phyloP scores from a whole-genome alignment of 352 stramenopile genomes.

The Phytophthora sansomeana region DNA sequence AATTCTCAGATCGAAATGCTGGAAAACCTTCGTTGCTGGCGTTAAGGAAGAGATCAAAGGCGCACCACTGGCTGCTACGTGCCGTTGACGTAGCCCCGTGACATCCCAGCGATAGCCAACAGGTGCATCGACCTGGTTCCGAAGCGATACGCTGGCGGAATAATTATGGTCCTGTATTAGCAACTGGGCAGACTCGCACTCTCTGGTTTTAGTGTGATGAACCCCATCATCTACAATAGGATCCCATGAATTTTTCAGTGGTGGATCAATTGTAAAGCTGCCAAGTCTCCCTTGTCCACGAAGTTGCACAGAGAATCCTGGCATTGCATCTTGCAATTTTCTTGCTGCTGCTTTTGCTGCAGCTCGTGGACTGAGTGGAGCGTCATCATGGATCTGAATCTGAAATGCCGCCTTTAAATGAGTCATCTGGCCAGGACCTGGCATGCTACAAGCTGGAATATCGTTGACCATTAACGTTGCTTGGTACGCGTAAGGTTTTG shows the following conservation, averaged over 20 bases:
- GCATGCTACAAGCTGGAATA: constrained; percentile 63
- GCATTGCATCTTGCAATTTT: constrained; percentile 24
- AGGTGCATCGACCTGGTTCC: constrained; percentile 44
- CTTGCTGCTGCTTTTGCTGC: constrained; percentile 25
- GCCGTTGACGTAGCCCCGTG: constrained; percentile 15
- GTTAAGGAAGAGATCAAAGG: constrained; percentile 7
- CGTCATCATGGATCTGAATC: constrained; percentile 20
- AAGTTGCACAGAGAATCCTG: constrained; percentile 31
- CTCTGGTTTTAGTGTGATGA: constrained; percentile 18
- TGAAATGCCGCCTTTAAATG: constrained; percentile 47
- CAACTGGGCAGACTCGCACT: constrained; percentile 15
- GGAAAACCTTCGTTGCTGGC: constrained; percentile 5
- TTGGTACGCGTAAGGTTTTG: constrained; percentile 33
- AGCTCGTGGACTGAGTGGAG: constrained; percentile 19
- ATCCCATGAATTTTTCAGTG: constrained; percentile 24
- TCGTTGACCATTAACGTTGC: constrained; percentile 56
- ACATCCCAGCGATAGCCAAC: constrained; percentile 50
- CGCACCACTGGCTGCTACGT: constrained; percentile 21
- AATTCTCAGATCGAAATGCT: constrained; percentile 35
- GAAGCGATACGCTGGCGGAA: constrained; percentile 19
- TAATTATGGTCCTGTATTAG: constrained; percentile 24
- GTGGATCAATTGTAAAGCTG: constrained; percentile 27
- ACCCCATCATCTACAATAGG: constrained; percentile 7
- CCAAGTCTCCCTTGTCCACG: constrained; percentile 27
- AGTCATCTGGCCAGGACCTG: constrained; percentile 48